Conservation (phyloP, 2,329 filamentous ascomycete genomes). For the Amesomyces nigricolor region DNA sequence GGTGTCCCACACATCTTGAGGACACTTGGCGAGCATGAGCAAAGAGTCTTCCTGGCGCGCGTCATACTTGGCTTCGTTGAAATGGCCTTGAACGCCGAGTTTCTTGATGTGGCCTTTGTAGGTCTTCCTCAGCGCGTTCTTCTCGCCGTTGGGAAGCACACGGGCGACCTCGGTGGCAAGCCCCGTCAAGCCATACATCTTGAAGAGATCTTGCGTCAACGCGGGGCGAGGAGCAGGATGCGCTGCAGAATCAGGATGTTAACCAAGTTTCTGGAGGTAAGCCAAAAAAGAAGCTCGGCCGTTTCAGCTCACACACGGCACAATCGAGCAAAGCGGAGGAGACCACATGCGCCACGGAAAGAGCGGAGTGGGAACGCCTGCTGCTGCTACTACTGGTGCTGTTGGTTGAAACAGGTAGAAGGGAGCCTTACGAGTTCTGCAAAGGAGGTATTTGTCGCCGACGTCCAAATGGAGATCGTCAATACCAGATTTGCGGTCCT, state of each 20-base stretch:
- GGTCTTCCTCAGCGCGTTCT: constrained; percentile 61
- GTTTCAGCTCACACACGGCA: background rate
- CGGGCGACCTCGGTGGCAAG: constrained; percentile 58
- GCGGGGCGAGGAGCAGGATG: constrained; percentile 43
- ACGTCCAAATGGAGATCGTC: constrained; percentile 62
- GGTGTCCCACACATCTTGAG: constrained; percentile 53
- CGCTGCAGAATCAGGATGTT: constrained; percentile 38
- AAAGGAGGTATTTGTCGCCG: constrained; percentile 61
- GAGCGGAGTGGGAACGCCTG: constrained; percentile 19
- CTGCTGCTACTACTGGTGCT: constrained; percentile 9
- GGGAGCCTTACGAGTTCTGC: constrained; percentile 61
- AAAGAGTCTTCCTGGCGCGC: constrained; percentile 48
- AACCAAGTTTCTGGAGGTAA: constrained; percentile 24
- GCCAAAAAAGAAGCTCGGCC: background rate
- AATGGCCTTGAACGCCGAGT: constrained; percentile 55
- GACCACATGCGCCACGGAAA: constrained; percentile 9
- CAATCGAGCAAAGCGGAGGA: constrained; percentile 1
- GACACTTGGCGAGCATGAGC: constrained; percentile 44
- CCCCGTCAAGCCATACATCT: constrained; percentile 49
- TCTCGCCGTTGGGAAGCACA: constrained; percentile 59
- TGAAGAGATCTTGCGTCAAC: constrained; percentile 53
- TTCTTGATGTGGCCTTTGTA: constrained; percentile 65
- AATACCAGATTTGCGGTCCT: constrained; percentile 56
- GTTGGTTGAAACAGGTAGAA: constrained; percentile 30
- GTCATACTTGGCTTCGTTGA: constrained; percentile 54